Evolutionary conservation across 2,329 filamentous ascomycete species (phyloP).

Genomic region (Bipolaris oryzae): DNA sequence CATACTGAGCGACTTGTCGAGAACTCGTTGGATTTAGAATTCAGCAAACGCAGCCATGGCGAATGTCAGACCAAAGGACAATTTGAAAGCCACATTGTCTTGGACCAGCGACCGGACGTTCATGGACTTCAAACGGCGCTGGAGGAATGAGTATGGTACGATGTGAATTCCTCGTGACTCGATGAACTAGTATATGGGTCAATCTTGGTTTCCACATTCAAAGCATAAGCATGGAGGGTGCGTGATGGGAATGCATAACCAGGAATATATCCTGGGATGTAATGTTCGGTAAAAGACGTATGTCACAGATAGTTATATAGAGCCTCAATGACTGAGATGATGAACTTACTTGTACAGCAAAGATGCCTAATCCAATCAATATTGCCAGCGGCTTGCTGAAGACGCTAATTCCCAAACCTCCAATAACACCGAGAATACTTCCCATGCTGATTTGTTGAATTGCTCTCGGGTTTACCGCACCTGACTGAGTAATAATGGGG

Average conservation of each 20-base stretch:
- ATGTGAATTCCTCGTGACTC: constrained; percentile 60
- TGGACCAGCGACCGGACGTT: constrained; percentile 60
- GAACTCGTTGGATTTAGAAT: constrained; percentile 49
- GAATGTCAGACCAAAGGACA: constrained; percentile 75
- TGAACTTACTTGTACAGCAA: constrained; percentile 65
- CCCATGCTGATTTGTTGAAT: constrained; percentile 55
- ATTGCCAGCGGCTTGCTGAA: constrained; percentile 75
- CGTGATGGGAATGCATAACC: constrained; percentile 15
- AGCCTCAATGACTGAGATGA: not conserved
- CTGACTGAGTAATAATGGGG: constrained; percentile 48
- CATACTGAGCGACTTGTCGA: constrained; percentile 7
- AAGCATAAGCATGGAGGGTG: constrained; percentile 12
- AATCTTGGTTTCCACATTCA: constrained; percentile 14
- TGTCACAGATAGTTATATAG: constrained; percentile 3
- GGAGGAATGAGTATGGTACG: constrained; percentile 56
- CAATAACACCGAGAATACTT: constrained; percentile 52
- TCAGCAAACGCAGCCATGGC: constrained; percentile 69
- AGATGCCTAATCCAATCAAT: constrained; percentile 67
- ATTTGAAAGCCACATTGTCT: constrained; percentile 67
- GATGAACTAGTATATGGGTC: constrained; percentile 50
- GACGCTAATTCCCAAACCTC: constrained; percentile 68
- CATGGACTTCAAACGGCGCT: constrained; percentile 58
- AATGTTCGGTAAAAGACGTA: not conserved
- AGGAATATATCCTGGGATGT: constrained; percentile 13
- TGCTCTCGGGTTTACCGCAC: constrained; percentile 49